Evolutionary conservation across 768 basidiomycete genomes (phyloP).

Genomic region (Trametes sanguinea): DNA sequence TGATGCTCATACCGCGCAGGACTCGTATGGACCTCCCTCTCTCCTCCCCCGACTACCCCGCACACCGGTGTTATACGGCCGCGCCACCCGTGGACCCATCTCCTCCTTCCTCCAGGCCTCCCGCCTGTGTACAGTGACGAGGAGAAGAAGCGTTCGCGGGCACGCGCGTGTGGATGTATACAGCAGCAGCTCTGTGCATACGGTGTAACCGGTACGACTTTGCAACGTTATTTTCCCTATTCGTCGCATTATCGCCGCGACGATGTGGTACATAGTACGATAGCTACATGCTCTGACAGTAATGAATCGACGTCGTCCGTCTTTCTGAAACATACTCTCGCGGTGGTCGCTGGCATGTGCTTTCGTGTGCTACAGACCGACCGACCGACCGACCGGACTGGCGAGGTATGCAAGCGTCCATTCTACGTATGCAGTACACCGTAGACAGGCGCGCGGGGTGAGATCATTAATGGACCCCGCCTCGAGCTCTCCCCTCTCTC

Average conservation of each 20-base stretch:
- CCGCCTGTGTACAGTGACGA: too few relatives aligned
- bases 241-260: background rate
- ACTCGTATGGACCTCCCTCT: background rate
- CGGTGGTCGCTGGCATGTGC: background rate
- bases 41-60: background rate
- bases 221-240: too few relatives aligned
- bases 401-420: background rate
- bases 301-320: background rate
- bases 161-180: background rate
- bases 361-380: background rate
- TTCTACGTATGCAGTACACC: background rate
- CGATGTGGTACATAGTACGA: constrained; percentile 1
- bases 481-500: too few relatives aligned
- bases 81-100: too few relatives aligned
- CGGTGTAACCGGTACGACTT: too few relatives aligned
- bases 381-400: too few relatives aligned
- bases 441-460: too few relatives aligned
- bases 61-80: constrained; percentile 7
- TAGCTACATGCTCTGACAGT: background rate
- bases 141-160: too few relatives aligned
- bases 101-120: too few relatives aligned
- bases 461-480: too few relatives aligned
- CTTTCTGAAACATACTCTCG: background rate
- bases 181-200: background rate
- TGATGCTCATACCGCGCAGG: constrained; percentile 14